Conservation (phyloP, 345 rosid species). For the Euclidium syriacum region DNA sequence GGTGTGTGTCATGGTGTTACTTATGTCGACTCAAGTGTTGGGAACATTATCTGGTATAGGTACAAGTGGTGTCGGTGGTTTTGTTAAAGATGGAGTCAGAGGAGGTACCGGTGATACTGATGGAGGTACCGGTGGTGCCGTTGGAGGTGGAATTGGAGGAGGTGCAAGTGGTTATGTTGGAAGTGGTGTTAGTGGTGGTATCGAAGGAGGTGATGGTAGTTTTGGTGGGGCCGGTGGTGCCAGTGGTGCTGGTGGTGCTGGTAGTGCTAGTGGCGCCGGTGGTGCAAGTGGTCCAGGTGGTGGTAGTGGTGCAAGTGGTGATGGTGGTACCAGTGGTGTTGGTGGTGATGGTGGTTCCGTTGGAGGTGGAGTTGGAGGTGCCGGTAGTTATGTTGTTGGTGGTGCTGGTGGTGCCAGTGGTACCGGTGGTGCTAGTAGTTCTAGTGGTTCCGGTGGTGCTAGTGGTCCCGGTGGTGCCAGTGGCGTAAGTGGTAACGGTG, state of each 20-base stretch:
- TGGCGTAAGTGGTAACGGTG: background rate
- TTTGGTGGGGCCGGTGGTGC: background rate
- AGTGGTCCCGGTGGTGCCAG: background rate
- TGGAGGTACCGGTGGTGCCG: background rate
- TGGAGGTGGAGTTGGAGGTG: background rate
- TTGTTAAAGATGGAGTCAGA: background rate
- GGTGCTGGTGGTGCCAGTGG: no score
- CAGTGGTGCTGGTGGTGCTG: background rate
- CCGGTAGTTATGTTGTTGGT: no score
- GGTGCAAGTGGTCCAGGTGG: constrained; percentile 31
- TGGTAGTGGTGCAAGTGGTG: background rate
- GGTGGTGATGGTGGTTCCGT: background rate
- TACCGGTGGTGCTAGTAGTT: background rate
- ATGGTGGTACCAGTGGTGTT: background rate
- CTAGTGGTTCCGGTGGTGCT: background rate
- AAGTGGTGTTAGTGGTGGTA: background rate
- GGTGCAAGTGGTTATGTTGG: background rate
- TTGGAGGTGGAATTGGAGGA: constrained; percentile 9
- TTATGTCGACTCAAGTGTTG: constrained; percentile 13
- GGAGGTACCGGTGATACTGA: background rate
- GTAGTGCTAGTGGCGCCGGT: constrained; percentile 4
- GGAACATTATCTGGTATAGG: background rate
- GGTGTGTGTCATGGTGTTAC: constrained; percentile 14
- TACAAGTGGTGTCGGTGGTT: background rate
- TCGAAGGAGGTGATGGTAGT: background rate